These are phyloP conservation scores for Epichloe hybrida DNA, from an alignment of 2,329 filamentous ascomycete genomes.

Conservation along the genomic window DNA sequence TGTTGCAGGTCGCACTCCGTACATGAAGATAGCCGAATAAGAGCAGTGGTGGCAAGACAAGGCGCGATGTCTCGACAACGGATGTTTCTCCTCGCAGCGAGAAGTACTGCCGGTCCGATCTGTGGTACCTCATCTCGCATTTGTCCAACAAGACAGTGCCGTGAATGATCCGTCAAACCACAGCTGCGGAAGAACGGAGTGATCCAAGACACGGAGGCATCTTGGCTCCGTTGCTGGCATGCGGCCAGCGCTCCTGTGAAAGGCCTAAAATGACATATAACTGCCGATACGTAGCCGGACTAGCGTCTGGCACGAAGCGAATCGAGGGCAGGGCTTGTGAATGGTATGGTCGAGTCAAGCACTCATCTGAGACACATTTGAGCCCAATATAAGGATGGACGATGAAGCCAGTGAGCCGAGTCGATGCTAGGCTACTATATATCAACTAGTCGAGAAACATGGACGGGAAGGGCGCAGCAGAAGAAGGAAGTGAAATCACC, in stretches of 20 bases:
- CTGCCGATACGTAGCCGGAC: constrained; percentile 4
- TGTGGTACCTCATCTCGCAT: constrained; percentile 28
- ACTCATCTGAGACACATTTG: constrained; percentile 13
- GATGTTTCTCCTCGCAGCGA: constrained; percentile 13
- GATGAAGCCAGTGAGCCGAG: neutral
- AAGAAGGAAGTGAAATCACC: neutral
- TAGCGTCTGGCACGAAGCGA: constrained; percentile 6
- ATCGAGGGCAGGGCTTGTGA: constrained; percentile 3
- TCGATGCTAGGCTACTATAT: neutral
- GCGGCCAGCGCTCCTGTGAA: neutral
- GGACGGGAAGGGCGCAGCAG: neutral
- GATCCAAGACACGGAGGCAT: constrained; percentile 8
- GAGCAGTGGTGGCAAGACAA: neutral
- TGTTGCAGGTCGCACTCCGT: constrained; percentile 2
- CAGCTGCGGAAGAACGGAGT: constrained; percentile 1
- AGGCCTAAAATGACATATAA: constrained; percentile 2
- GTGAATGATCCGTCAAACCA: neutral
- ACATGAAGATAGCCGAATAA: constrained; percentile 4
- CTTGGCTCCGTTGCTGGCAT: constrained; percentile 1
- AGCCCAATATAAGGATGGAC: constrained; percentile 9
- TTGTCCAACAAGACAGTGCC: constrained; percentile 14
- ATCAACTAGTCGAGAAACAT: neutral
- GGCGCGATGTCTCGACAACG: constrained; percentile 2
- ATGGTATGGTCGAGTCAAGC: constrained; percentile 8
- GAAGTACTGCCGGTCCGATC: constrained; percentile 22